These are phyloP conservation scores for Oropetium thomaeum DNA, from an alignment of 176 grass and related monocot genomes.

Conservation along the genomic window DNA sequence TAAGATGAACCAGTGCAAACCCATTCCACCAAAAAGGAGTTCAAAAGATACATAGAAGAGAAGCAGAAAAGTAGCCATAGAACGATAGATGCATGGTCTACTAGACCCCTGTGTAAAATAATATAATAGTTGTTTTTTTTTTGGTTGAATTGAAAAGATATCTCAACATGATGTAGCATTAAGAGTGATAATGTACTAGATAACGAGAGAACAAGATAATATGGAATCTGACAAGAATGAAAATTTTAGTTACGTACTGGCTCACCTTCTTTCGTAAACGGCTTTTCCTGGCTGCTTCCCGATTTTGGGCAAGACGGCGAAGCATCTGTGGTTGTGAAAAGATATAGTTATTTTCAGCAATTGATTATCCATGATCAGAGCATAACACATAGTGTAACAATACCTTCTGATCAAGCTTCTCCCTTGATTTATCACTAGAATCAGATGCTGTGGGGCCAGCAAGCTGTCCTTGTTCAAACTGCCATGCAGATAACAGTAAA, in stretches of 20 bases:
- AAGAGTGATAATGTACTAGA: not conserved
- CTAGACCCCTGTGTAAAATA: not conserved
- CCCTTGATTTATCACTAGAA: constrained; percentile 84
- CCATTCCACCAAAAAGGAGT: constrained; percentile 1
- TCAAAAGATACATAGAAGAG: not conserved
- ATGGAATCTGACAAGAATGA: not conserved
- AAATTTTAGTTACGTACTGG: constrained; percentile 6
- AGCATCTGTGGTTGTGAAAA: constrained; percentile 47
- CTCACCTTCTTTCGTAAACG: constrained; percentile 91
- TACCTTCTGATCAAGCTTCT: constrained; percentile 85
- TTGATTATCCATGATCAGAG: constrained; percentile 2
- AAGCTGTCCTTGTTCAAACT: constrained; percentile 73
- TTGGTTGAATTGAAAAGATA: not conserved
- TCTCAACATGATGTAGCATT: not conserved
- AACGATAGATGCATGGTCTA: not conserved
- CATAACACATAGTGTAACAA: constrained; percentile 8
- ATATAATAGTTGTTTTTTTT: too few species aligned
- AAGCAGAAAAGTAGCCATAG: not conserved
- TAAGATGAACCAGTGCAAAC: constrained; percentile 17
- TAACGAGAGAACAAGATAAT: not conserved
- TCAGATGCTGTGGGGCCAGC: constrained; percentile 47
- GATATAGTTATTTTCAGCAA: constrained; percentile 15
- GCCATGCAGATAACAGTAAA: constrained; percentile 25
- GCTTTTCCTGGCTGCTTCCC: constrained; percentile 98
- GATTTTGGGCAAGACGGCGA: constrained; percentile 95